Conservation (phyloP, 345 rosid species). For the Brassica rapa region DNA sequence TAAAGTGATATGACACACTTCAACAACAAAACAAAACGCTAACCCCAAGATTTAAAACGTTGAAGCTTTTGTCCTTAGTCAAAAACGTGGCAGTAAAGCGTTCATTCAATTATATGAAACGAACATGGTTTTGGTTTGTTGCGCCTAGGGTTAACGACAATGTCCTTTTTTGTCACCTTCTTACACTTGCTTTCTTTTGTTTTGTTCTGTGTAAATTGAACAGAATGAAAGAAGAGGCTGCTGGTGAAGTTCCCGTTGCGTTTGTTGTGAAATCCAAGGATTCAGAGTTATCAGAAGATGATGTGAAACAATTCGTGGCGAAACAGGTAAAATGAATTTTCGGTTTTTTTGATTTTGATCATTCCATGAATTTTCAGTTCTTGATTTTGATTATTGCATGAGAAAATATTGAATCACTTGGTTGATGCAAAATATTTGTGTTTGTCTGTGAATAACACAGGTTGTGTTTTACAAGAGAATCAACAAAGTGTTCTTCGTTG, state of each 20-base stretch:
- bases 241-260: constrained; percentile 86
- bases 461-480: constrained; percentile 53
- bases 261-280: constrained; percentile 68
- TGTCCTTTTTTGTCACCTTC: background rate
- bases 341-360: background rate
- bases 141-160: background rate
- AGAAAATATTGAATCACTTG: background rate
- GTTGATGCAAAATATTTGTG: background rate
- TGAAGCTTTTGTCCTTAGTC: background rate
- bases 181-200: background rate
- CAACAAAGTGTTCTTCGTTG: constrained; percentile 50
- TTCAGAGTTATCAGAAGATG: constrained; percentile 65
- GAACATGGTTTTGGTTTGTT: background rate
- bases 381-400: background rate
- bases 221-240: constrained; percentile 85
- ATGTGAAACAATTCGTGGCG: constrained; percentile 59
- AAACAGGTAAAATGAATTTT: constrained; percentile 57
- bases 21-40: background rate
- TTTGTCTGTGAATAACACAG: background rate
- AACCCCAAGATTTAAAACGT: background rate
- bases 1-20: background rate
- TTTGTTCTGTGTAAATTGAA: background rate
- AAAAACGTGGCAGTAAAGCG: background rate
- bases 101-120: background rate
- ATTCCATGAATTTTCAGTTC: background rate